Percentiles rank a stretch among this genome's conserved stretches.
Evolutionary conservation across 2,329 filamentous ascomycete genomes (phyloP).

Genomic region (Annulohypoxylon truncatum): DNA sequence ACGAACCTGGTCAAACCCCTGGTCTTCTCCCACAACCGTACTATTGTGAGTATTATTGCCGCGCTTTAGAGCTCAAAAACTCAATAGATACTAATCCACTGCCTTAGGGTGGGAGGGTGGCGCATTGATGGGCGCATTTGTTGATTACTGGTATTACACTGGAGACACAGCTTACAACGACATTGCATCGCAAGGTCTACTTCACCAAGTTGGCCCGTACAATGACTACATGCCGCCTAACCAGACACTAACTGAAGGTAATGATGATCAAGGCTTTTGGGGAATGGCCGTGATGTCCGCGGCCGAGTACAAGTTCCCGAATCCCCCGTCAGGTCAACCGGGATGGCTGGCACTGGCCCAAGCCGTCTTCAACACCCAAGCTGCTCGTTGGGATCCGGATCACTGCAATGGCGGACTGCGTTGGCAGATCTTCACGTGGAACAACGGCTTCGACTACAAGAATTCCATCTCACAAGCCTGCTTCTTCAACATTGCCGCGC

Average conservation of each 20-base stretch:
- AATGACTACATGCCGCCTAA: slow-evolving; percentile 83
- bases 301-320: slow-evolving; percentile 74
- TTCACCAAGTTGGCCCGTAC: slow-evolving; percentile 78
- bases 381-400: slow-evolving; percentile 75
- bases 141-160: slow-evolving; percentile 90
- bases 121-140: slow-evolving; percentile 75
- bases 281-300: slow-evolving; percentile 76
- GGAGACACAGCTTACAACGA: slow-evolving; percentile 78
- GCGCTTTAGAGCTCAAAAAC: not conserved
- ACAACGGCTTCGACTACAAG: slow-evolving; percentile 84
- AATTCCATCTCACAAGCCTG: slow-evolving; percentile 72
- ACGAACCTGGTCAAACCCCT: slow-evolving; percentile 62
- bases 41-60: slow-evolving; percentile 59
- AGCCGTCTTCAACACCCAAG: slow-evolving; percentile 84
- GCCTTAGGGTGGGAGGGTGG: slow-evolving; percentile 77
- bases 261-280: slow-evolving; percentile 83
- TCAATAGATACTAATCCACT: slow-evolving; percentile 17
- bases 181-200: slow-evolving; percentile 73
- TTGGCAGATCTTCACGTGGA: slow-evolving; percentile 88
- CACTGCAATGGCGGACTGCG: slow-evolving; percentile 80
- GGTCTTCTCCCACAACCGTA: slow-evolving; percentile 65
- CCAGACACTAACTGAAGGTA: slow-evolving; percentile 75
- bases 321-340: slow-evolving; percentile 67
- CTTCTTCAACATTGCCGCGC: slow-evolving; percentile 72
- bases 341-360: slow-evolving; percentile 79